phyloP scores from a whole-genome alignment of 1,284 basidiomycete genomes.

The Sanghuangporus sanghuang region DNA sequence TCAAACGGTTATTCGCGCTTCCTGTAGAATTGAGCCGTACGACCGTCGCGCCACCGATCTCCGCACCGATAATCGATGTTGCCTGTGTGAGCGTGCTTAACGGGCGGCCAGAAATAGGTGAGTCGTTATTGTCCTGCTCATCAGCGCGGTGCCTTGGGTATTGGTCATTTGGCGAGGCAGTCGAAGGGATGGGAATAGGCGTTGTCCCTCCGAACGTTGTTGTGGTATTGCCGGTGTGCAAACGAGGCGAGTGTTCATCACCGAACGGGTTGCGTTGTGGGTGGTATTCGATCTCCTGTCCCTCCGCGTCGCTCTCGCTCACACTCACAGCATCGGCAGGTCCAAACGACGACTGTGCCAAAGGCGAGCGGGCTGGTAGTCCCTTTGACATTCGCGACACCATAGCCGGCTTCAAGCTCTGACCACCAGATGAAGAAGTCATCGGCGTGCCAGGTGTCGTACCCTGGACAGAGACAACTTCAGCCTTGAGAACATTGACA shows the following conservation, averaged over 20 bases:
- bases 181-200: constrained; percentile 16
- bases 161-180: constrained; percentile 7
- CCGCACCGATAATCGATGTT: constrained; percentile 47
- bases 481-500: constrained; percentile 71
- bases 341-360: constrained; percentile 69
- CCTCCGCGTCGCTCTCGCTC: constrained; percentile 34
- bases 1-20: constrained; percentile 49
- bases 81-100: constrained; percentile 59
- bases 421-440: constrained; percentile 20
- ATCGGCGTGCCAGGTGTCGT: constrained; percentile 30
- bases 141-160: background rate
- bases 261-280: constrained; percentile 53
- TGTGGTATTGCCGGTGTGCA: constrained; percentile 33
- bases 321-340: constrained; percentile 51
- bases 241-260: constrained; percentile 45
- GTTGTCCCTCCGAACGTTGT: constrained; percentile 37
- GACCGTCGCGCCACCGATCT: constrained; percentile 59
- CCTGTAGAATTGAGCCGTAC: constrained; percentile 50
- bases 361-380: constrained; percentile 46
- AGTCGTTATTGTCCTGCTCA: background rate
- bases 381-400: constrained; percentile 36
- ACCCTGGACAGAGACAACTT: constrained; percentile 62
- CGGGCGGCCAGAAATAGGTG: constrained; percentile 34
- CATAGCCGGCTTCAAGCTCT: constrained; percentile 21
- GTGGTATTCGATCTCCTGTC: constrained; percentile 19